Evolutionary conservation across 2,329 filamentous ascomycete genomes (phyloP).

Genomic region (Phialocephala sp.): DNA sequence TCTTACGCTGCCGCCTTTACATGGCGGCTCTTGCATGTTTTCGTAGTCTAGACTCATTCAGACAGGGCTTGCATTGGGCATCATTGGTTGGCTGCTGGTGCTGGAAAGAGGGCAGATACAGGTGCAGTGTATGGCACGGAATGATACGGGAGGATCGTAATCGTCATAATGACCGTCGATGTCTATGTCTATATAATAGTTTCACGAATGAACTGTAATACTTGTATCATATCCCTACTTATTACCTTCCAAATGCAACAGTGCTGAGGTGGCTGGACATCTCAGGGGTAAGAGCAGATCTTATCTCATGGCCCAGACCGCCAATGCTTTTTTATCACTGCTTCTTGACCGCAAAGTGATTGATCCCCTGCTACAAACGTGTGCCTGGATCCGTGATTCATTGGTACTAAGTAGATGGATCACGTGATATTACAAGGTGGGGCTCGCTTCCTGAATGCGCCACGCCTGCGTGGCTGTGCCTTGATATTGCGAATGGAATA

Average conservation of each 20-base stretch:
- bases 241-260: not conserved
- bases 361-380: not conserved
- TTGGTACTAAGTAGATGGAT: not conserved
- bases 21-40: not conserved
- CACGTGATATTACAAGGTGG: not conserved
- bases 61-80: not conserved
- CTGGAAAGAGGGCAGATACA: not conserved
- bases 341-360: not conserved
- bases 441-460: not conserved
- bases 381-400: not conserved
- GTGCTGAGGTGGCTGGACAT: not conserved
- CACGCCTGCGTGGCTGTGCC: not conserved
- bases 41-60: not conserved
- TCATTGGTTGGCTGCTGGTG: slow-evolving; percentile 3
- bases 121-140: not conserved
- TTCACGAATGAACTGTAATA: not conserved
- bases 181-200: slow-evolving; percentile 9
- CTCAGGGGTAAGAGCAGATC: not conserved
- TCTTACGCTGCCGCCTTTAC: not conserved
- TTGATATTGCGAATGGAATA: not conserved
- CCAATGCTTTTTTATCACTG: not conserved
- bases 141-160: not conserved
- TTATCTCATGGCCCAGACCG: not conserved
- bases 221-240: not conserved
- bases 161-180: not conserved